Percentiles rank a stretch among this genome's conserved stretches.
Conservation (phyloP, 768 basidiomycete species). For the Leucosporidium creatinivorum region DNA sequence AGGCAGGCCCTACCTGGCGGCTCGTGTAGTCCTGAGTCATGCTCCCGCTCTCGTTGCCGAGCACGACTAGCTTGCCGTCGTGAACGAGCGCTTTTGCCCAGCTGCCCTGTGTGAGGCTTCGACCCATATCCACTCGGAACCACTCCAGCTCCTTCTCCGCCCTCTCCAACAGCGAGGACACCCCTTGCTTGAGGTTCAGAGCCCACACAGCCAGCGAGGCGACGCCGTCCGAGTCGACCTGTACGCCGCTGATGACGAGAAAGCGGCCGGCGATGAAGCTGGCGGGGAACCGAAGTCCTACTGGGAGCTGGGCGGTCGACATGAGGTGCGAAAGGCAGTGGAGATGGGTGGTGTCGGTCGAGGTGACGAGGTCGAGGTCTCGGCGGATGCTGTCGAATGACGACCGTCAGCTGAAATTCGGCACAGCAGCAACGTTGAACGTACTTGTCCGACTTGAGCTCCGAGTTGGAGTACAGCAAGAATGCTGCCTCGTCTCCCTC, state of each 20-base stretch:
- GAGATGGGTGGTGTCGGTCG: neutral
- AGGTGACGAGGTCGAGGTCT: neutral
- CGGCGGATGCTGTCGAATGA: neutral
- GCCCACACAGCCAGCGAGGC: neutral
- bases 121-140: neutral
- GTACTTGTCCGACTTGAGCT: neutral
- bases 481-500: neutral
- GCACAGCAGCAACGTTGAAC: neutral
- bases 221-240: neutral
- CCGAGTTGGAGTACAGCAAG: neutral
- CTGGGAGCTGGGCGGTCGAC: neutral
- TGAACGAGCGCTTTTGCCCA: neutral
- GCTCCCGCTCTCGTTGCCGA: neutral
- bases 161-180: neutral
- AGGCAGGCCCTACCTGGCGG: neutral
- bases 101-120: neutral
- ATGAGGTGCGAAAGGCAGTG: neutral
- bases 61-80: neutral
- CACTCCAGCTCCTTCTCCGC: neutral
- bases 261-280: neutral
- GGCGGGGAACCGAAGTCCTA: neutral
- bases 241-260: neutral
- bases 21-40: neutral
- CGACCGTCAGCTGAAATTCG: neutral
- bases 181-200: neutral